Evolutionary conservation across 1,284 basidiomycete genomes (phyloP).

Genomic region (Malassezia furfur): DNA sequence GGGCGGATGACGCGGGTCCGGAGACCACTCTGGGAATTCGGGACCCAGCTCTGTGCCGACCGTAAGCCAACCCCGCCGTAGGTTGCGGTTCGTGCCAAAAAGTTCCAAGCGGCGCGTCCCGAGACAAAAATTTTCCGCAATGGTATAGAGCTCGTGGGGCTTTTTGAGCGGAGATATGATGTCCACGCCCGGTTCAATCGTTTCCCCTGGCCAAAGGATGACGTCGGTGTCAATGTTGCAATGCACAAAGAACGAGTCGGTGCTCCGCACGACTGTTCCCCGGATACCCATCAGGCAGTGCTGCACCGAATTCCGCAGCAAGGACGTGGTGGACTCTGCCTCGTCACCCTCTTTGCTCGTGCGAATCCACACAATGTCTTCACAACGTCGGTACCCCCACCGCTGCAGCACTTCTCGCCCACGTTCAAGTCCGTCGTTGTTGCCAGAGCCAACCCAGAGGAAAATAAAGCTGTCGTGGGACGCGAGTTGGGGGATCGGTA

Average conservation of each 20-base stretch:
- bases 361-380: conserved; percentile 95
- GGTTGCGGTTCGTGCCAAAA: conserved; percentile 64
- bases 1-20: conserved; percentile 7
- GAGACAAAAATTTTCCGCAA: conserved; percentile 96
- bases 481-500: conserved; percentile 73
- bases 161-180: conserved; percentile 56
- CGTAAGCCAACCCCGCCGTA: conserved; percentile 87
- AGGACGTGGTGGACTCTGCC: conserved; percentile 14
- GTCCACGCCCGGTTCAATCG: conserved; percentile 32
- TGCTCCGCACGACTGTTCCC: conserved; percentile 85
- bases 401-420: conserved; percentile 79
- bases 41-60: conserved; percentile 53
- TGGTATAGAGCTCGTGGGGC: conserved; percentile 85
- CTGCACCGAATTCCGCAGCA: conserved; percentile 49
- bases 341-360: conserved; percentile 55
- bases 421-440: conserved; percentile 78
- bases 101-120: conserved; percentile 83
- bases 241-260: conserved; percentile 89
- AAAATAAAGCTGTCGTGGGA: conserved; percentile 77
- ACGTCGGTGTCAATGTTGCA: conserved; percentile 98
- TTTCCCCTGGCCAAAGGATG: conserved; percentile 82
- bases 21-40: conserved; percentile 1
- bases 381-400: conserved; percentile 92
- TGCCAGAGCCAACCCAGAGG: conserved; percentile 88
- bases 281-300: conserved; percentile 98